These are phyloP conservation scores for Yamadazyma blattariae DNA, from an alignment of 1,139 yeast genomes.

Conservation along the genomic window DNA sequence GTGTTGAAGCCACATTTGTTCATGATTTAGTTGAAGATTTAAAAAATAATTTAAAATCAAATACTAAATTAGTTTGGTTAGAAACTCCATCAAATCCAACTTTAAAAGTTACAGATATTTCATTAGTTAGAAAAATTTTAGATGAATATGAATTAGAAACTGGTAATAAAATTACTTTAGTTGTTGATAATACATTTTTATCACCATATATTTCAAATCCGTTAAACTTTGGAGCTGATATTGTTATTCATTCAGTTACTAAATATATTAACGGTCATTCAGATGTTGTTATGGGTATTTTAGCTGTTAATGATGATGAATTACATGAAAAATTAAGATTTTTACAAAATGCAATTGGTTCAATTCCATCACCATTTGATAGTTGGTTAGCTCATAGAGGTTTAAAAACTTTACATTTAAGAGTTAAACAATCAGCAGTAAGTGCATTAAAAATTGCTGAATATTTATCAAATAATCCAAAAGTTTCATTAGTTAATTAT, in stretches of 20 bases:
- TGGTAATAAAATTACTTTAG: slow-evolving; percentile 53
- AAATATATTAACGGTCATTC: slow-evolving; percentile 92
- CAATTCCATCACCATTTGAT: slow-evolving; percentile 87
- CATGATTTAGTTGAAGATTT: slow-evolving; percentile 62
- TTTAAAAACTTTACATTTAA: slow-evolving; percentile 79
- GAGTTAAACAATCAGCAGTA: slow-evolving; percentile 67
- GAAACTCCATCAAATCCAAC: slow-evolving; percentile 92
- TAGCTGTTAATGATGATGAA: slow-evolving; percentile 63
- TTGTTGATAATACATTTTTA: slow-evolving; percentile 91
- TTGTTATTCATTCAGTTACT: slow-evolving; percentile 86
- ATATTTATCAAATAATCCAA: slow-evolving; percentile 48
- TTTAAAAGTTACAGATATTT: slow-evolving; percentile 69
- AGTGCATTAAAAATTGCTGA: slow-evolving; percentile 74
- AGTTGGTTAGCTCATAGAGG: slow-evolving; percentile 94
- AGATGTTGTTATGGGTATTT: slow-evolving; percentile 85
- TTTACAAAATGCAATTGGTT: slow-evolving; percentile 86
- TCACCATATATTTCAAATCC: slow-evolving; percentile 93
- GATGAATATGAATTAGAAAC: slow-evolving; percentile 45
- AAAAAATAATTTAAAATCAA: slow-evolving; percentile 50
- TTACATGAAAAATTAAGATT: slow-evolving; percentile 67
- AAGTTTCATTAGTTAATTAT: slow-evolving; percentile 70
- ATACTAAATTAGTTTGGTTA: slow-evolving; percentile 80
- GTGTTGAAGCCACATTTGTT: slow-evolving; percentile 69
- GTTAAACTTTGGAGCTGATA: slow-evolving; percentile 77
- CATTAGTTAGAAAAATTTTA: slow-evolving; percentile 54